phyloP scores from a whole-genome alignment of 2,329 filamentous ascomycete species.

The Ceratocystis destructans region DNA sequence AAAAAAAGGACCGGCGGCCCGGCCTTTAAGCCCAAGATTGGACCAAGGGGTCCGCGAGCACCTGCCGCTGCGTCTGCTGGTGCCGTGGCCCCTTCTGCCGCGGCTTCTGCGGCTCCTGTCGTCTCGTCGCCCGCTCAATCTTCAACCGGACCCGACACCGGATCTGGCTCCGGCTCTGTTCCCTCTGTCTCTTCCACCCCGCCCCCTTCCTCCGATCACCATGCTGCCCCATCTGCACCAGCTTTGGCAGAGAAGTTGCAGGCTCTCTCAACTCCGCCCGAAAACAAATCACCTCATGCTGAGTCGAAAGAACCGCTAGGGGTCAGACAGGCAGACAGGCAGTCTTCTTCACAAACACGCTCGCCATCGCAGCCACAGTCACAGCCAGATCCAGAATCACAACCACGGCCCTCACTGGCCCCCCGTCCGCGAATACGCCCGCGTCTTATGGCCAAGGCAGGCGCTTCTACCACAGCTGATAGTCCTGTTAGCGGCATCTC shows the following conservation, averaged over 20 bases:
- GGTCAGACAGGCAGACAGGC: background rate
- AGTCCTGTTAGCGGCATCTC: background rate
- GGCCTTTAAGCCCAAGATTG: slow-evolving; percentile 58
- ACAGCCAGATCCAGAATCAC: background rate
- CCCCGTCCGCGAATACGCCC: background rate
- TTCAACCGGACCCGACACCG: background rate
- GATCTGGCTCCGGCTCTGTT: background rate
- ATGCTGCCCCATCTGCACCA: background rate
- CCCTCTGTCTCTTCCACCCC: slow-evolving; percentile 1
- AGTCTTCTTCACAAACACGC: background rate
- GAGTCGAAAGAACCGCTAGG: background rate
- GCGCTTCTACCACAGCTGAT: background rate
- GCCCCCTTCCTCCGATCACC: background rate
- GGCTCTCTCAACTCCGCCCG: background rate
- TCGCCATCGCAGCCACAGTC: background rate
- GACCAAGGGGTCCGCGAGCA: slow-evolving; percentile 32
- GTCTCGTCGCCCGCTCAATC: background rate
- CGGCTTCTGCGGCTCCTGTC: slow-evolving; percentile 8
- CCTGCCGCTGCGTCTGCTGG: slow-evolving; percentile 26
- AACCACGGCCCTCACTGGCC: background rate
- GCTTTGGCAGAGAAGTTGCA: background rate
- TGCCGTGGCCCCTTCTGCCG: slow-evolving; percentile 1
- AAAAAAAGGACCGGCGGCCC: slow-evolving; percentile 47
- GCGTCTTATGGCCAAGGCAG: background rate
- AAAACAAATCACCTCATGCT: background rate